phyloP scores from a whole-genome alignment of 805 yeast species.

The Tetrapisispora phaffii region DNA sequence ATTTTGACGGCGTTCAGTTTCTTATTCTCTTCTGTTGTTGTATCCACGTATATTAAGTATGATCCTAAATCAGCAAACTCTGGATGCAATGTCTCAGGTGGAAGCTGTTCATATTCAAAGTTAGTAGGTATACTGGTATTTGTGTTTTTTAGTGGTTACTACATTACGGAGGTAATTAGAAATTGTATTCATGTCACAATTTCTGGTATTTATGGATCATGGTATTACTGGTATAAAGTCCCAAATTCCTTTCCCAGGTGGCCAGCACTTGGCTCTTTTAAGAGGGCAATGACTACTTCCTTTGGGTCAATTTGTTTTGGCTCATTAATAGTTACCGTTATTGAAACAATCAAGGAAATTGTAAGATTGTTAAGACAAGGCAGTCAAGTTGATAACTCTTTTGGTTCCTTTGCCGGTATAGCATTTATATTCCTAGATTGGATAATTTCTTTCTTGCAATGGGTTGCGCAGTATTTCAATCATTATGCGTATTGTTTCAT shows the following conservation, averaged over 20 bases:
- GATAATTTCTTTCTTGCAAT: constrained; percentile 55
- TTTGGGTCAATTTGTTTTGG: constrained; percentile 90
- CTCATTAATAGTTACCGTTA: constrained; percentile 57
- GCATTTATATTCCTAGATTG: constrained; percentile 47
- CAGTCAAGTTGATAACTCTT: constrained; percentile 32
- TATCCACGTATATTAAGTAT: constrained; percentile 70
- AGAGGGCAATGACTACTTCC: constrained; percentile 72
- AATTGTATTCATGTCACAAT: constrained; percentile 74
- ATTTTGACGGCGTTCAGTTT: constrained; percentile 54
- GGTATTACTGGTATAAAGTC: constrained; percentile 74
- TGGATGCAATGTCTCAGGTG: constrained; percentile 42
- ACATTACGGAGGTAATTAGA: constrained; percentile 71
- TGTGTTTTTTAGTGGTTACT: constrained; percentile 75
- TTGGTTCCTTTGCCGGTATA: constrained; percentile 42
- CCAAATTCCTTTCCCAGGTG: constrained; percentile 69
- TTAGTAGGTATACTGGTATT: constrained; percentile 62
- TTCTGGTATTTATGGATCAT: constrained; percentile 78
- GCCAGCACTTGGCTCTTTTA: constrained; percentile 76
- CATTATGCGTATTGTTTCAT: constrained; percentile 82
- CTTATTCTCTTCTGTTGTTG: constrained; percentile 57
- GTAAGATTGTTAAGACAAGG: constrained; percentile 42
- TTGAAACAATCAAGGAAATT: constrained; percentile 55
- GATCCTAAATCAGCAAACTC: constrained; percentile 45
- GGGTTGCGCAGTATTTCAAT: constrained; percentile 79
- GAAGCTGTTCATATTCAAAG: constrained; percentile 49